Base-by-base conservation (phyloP, 1,284 basidiomycete species). In the Puccinia polysora region DNA sequence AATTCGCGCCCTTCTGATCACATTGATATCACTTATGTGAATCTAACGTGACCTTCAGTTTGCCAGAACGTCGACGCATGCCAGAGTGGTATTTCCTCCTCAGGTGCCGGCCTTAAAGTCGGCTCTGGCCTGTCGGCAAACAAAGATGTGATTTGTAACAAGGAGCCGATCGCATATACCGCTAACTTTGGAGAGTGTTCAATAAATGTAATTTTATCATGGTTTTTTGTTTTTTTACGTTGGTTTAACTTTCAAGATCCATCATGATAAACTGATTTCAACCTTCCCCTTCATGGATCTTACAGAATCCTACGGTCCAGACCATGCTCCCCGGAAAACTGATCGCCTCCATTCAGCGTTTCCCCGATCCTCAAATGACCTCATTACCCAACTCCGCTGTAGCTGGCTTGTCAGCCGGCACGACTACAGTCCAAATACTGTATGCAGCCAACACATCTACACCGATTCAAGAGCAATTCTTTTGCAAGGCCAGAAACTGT, bases 401-500 rank as follows among this genome's bases (percentile, higher is more conserved):
- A 18, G 15, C 30, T 0, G 58, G 30, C n/a, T n/a, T 70, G 7
- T 20, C 56, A 4, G 25, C 68, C 18, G 58, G 50, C 12, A 62
- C 32, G 43, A 43, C 56, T 32, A 49, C 40, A 10, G 53, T 56
- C 2, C 38, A 59, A 47, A 30, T 70, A 20, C n/a, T 36, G 14
- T 70, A 70, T 32, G 20, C 68, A 38, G 45, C 40, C 20, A 62
- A 70, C 32, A 28, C 68, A 4, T 38, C 56, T 3, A 38, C 47
- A n/a, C 40, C 56, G 2, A 12, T 59, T 18, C 12, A 40, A 30
- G 77, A 78, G 58, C 81, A 83, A 77, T 94, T 94, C 81, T 89
- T 84, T 78, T 95, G 91, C 78, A 75, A 81, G 18, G 89, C 89
- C 0, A 82, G 85, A 74, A 82, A 83, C 4, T 95, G 92, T 80